phyloP scores from a whole-genome alignment of 441 rosid species.

The Populus hybrid region DNA sequence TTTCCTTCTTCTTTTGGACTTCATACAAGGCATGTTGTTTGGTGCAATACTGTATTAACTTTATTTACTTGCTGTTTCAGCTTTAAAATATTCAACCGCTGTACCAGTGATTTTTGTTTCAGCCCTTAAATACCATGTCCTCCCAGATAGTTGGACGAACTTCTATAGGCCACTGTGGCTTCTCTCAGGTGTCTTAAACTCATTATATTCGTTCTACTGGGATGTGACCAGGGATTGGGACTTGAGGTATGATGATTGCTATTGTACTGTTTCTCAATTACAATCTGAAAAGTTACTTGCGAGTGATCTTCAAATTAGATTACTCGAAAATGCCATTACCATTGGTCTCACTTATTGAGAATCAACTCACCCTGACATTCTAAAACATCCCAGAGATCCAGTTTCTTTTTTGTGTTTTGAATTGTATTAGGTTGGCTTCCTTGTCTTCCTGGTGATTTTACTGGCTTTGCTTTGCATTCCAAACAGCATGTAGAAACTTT shows the following conservation, averaged over 20 bases:
- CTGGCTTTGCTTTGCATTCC: not conserved
- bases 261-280: conserved; percentile 9
- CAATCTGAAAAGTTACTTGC: not conserved
- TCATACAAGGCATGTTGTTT: not conserved
- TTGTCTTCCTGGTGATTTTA: not conserved
- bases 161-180: conserved; percentile 93
- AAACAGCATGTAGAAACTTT: not conserved
- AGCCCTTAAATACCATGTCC: conserved; percentile 87
- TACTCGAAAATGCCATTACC: not conserved
- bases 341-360: not conserved
- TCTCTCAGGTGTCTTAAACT: conserved; percentile 71
- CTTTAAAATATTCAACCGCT: conserved; percentile 83
- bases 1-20: not conserved
- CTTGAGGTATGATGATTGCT: conserved; percentile 56
- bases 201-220: conserved; percentile 92
- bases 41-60: conserved; percentile 15
- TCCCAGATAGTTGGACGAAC: conserved; percentile 69
- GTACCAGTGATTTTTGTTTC: conserved; percentile 97
- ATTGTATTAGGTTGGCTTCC: not conserved
- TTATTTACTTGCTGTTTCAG: conserved; percentile 50
- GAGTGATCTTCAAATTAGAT: not conserved
- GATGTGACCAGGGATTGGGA: conserved; percentile 95
- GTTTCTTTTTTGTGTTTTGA: not conserved
- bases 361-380: not conserved
- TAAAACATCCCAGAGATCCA: not conserved